Conservation (phyloP, 2,329 filamentous ascomycete species). For the Claviceps spartinae region DNA sequence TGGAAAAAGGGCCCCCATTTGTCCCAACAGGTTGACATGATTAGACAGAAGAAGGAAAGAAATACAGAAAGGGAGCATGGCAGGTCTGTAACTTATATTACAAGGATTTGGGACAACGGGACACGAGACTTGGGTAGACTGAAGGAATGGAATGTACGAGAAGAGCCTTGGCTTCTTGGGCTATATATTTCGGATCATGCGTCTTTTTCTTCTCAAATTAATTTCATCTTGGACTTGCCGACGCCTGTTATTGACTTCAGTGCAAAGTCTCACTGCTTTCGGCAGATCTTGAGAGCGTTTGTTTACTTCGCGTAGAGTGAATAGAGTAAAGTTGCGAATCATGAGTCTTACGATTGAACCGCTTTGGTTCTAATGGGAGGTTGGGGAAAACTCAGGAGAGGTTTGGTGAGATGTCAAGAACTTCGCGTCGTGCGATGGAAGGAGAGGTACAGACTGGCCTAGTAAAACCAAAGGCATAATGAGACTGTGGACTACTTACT, state of each 20-base stretch:
- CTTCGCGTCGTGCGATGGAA: no score
- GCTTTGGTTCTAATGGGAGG: no score
- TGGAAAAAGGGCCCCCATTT: slow-evolving; percentile 11
- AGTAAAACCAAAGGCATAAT: no score
- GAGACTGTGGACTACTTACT: no score
- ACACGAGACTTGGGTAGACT: slow-evolving; percentile 18
- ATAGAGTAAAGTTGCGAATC: no score
- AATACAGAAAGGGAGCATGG: slow-evolving; percentile 12
- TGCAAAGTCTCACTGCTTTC: background rate
- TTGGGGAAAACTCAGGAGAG: no score
- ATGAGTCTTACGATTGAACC: no score
- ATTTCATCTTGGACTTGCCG: slow-evolving; percentile 1
- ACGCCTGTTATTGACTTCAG: background rate
- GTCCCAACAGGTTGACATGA: slow-evolving; percentile 19
- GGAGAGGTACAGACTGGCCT: no score
- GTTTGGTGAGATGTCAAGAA: no score
- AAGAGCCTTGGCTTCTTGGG: slow-evolving; percentile 16
- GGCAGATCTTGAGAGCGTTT: no score
- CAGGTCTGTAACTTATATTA: slow-evolving; percentile 22
- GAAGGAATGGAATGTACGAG: slow-evolving; percentile 21
- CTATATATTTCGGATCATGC: slow-evolving; percentile 8
- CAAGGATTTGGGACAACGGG: slow-evolving; percentile 20
- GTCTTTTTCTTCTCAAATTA: slow-evolving; percentile 1
- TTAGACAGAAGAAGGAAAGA: slow-evolving; percentile 23
- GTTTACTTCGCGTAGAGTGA: background rate